Conservation (phyloP, 1,284 basidiomycete species). For the Ustilago xerochloae region DNA sequence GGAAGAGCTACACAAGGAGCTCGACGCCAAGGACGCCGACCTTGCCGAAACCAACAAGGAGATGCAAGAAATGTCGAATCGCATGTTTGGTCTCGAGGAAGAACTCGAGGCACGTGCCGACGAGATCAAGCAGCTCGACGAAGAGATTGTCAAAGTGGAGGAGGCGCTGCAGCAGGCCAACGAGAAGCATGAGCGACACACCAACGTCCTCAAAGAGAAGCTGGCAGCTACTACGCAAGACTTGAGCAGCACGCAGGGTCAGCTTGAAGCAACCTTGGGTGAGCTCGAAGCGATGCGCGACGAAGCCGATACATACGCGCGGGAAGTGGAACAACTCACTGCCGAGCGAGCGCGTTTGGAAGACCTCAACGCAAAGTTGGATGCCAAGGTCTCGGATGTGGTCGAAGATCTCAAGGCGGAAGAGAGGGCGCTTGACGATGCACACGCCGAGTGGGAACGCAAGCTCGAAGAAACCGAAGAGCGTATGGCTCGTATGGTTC, state of each 20-base stretch:
- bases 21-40: slow-evolving; percentile 66
- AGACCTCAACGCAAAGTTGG: slow-evolving; percentile 56
- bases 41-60: slow-evolving; percentile 72
- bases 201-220: slow-evolving; percentile 48
- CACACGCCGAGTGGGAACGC: slow-evolving; percentile 69
- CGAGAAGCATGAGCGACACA: slow-evolving; percentile 55
- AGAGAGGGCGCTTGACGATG: slow-evolving; percentile 68
- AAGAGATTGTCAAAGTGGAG: slow-evolving; percentile 77
- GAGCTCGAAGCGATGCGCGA: slow-evolving; percentile 54
- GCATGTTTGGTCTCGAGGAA: slow-evolving; percentile 51
- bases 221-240: slow-evolving; percentile 31
- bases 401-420: slow-evolving; percentile 70
- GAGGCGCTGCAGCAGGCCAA: slow-evolving; percentile 73
- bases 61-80: slow-evolving; percentile 71
- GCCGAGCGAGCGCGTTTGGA: slow-evolving; percentile 44
- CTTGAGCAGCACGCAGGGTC: slow-evolving; percentile 30
- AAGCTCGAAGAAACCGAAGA: slow-evolving; percentile 60
- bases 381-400: slow-evolving; percentile 64
- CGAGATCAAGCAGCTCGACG: slow-evolving; percentile 72
- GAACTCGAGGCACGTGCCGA: slow-evolving; percentile 49
- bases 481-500: slow-evolving; percentile 51
- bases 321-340: slow-evolving; percentile 48
- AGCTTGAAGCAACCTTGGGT: slow-evolving; percentile 39
- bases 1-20: slow-evolving; percentile 44
- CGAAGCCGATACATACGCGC: slow-evolving; percentile 45